These are phyloP conservation scores for Abortiporus biennis DNA, from an alignment of 1,284 basidiomycete genomes.

Conservation along the genomic window DNA sequence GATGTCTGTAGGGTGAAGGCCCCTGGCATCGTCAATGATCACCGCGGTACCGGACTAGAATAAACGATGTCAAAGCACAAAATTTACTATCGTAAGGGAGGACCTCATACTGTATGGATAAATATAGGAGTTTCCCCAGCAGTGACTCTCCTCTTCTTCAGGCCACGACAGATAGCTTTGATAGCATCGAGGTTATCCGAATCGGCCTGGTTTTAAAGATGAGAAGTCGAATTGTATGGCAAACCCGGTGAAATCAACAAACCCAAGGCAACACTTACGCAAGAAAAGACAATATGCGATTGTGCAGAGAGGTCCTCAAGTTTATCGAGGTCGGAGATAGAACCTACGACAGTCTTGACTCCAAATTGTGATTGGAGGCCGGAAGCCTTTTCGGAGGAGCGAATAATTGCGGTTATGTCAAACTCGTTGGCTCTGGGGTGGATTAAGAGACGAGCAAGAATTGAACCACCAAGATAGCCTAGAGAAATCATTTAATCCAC, in stretches of 20 bases:
- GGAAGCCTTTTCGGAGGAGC: conserved; percentile 33
- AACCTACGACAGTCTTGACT: conserved; percentile 32
- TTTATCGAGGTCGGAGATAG: conserved; percentile 27
- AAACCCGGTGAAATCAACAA: not conserved
- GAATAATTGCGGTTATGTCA: conserved; percentile 34
- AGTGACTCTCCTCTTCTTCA: conserved; percentile 34
- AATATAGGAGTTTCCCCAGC: conserved; percentile 36
- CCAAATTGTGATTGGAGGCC: conserved; percentile 30
- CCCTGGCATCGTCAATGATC: conserved; percentile 1
- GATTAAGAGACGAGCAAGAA: conserved; percentile 32
- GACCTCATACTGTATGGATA: conserved; percentile 48
- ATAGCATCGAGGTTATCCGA: conserved; percentile 33
- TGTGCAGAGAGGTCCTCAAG: conserved; percentile 17
- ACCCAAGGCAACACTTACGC: conserved; percentile 13
- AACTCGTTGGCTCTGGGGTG: conserved; percentile 29
- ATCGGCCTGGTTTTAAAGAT: conserved; percentile 28
- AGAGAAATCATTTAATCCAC: no score
- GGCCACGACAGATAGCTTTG: conserved; percentile 35
- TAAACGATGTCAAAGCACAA: no score
- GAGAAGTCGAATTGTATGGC: not conserved
- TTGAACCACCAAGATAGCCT: conserved; percentile 38
- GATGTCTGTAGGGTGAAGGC: conserved; percentile 4
- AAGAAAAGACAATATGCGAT: conserved; percentile 21
- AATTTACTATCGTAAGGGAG: no score
- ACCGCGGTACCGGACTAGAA: conserved; percentile 30